Evolutionary conservation across 495 filamentous ascomycete genomes (phyloP).

Genomic region (Penicillium taxi): DNA sequence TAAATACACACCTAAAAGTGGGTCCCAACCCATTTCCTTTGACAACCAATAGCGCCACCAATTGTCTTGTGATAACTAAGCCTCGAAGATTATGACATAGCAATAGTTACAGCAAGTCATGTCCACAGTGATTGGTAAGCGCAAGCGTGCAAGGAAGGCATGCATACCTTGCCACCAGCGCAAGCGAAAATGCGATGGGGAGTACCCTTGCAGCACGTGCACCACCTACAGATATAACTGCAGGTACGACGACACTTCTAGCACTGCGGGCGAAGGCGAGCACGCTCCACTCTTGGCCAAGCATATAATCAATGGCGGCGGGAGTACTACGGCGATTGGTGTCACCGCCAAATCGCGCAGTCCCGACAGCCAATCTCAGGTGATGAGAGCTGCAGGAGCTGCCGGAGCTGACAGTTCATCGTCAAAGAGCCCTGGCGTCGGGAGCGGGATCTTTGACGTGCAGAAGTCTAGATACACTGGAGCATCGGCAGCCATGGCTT

Average conservation of each 20-base stretch:
- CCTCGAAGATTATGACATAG: no score
- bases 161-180: conserved; percentile 30
- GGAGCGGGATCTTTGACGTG: conserved; percentile 24
- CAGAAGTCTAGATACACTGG: conserved; percentile 23
- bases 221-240: conserved; percentile 25
- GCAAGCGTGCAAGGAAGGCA: conserved; percentile 27
- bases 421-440: conserved; percentile 12
- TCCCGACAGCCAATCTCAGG: conserved; percentile 5
- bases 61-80: no score
- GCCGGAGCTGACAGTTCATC: conserved; percentile 8
- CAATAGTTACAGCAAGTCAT: no score
- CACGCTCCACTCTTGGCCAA: conserved; percentile 5
- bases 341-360: background rate
- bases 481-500: conserved; percentile 10
- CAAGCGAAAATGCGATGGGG: conserved; percentile 28
- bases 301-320: conserved; percentile 7
- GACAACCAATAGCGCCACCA: no score
- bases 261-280: conserved; percentile 2
- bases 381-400: background rate
- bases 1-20: no score
- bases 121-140: conserved; percentile 19
- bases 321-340: conserved; percentile 4
- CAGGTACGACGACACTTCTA: conserved; percentile 12
- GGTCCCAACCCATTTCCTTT: no score
- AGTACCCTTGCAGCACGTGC: conserved; percentile 25